Conservation (phyloP, 257 asterid genomes). For the Perilla frutescens region DNA sequence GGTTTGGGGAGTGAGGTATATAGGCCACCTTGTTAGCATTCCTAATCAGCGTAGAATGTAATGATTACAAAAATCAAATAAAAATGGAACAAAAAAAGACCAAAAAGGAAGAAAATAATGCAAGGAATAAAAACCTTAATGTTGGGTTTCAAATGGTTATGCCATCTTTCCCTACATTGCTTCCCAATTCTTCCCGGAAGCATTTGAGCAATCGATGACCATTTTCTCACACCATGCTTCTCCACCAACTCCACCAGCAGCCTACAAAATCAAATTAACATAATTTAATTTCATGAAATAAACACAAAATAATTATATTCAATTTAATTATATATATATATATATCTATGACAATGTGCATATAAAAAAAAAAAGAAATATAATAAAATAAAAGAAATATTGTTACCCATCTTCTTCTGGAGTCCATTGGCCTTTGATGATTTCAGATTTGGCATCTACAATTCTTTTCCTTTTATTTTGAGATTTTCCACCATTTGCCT, state of each 20-base stretch:
- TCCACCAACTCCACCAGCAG: constrained; percentile 63
- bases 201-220: constrained; percentile 74
- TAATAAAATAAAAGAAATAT: background rate
- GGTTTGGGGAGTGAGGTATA: no score
- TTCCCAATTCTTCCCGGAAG: constrained; percentile 74
- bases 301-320: background rate
- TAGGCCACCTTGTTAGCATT: no score
- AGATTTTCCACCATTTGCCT: constrained; percentile 1
- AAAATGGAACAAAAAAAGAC: constrained; percentile 39
- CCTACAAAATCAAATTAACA: constrained; percentile 35
- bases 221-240: constrained; percentile 66
- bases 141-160: constrained; percentile 78
- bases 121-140: constrained; percentile 59
- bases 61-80: background rate
- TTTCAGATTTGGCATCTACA: constrained; percentile 33
- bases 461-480: constrained; percentile 38
- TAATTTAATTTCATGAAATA: background rate
- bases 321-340: no score
- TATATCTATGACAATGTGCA: no score
- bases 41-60: background rate
- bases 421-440: constrained; percentile 68
- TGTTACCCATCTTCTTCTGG: constrained; percentile 66
- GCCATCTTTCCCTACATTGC: constrained; percentile 93
- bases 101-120: constrained; percentile 29
- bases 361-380: background rate